Base-by-base conservation (phyloP, 1,284 basidiomycete genomes). In the Ceratobasidium sp. region DNA sequence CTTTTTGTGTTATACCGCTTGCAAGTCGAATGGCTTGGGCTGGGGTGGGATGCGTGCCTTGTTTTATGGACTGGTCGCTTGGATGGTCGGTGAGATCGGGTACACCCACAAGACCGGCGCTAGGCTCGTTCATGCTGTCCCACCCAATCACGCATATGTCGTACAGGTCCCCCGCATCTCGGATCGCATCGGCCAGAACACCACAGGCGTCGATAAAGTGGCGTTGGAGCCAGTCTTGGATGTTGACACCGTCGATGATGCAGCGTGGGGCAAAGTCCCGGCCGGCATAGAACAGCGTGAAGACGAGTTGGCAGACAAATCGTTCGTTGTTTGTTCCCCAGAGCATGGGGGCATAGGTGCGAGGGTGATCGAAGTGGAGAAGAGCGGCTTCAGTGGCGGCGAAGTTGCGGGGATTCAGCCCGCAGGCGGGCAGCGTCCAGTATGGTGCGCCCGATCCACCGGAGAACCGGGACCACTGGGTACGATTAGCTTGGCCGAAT, bases 301-400 rank as follows among this genome's bases (percentile, higher is more conserved):
- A 97, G 67, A 98, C 79, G 4, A 95, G 97, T 79, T 96, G 94
- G 14, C 89, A 89, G 45, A 92, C 88, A 16, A 98, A 87, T 10
- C 93, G 92, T 55, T 92, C 90, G 78, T 98, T 98, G 80, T 98
- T 98, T 26, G 96, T 97, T 14, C 91, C 89, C 97, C 97, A 99
- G 75, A 96, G 88, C 97, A 99, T 99, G 61, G 91, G 88, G 1
- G 97, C 96, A 74, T 95, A 86, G 0, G 86, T 80, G 74, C 92
- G 85, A 0, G 94, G 91, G 82, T 94, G 98, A 82, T 98, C 96
- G 80, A 87, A 89, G 78, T 98, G 96, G 12, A 99, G 79, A 73
- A 96, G 88, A 39, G 96, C 92, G 3, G 94, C 85, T 78, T 92
- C 90, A 0, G 97, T 98, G 0, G 89, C 85, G 0, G 92, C 92